Evolutionary conservation across 2,329 filamentous ascomycete genomes (phyloP), one percentile per base, ranked within the genome.

Genomic region (Aspergillus piperis): DNA sequence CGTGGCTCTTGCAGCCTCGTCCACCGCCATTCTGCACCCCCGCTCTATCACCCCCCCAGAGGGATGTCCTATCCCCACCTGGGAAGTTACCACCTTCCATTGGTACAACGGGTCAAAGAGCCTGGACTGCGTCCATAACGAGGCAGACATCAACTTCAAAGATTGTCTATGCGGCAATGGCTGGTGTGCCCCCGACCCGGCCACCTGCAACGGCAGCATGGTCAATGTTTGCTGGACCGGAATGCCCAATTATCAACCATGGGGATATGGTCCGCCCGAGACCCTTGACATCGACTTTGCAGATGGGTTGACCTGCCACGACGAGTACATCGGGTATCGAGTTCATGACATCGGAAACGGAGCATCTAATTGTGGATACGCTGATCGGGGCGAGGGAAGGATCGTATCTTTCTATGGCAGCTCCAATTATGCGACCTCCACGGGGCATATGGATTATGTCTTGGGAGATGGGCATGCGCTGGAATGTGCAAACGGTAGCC

Each of bases 241-340:
- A 8, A 68, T 71, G 70, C 70, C 70, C 2, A 71, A 67, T 57
- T 72, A 72, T 56, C 51, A 70, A n/a, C 70, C 69, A 1, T 71
- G 69, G 70, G 70, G 70, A 0, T 72, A 71, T 47, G 69, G 70
- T 0, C 69, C 69, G 0, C 58, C 62, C 0, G 48, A 71, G 27
- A 71, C 68, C 0, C 66, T 72, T 3, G 60, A 65, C 10, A 71
- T 72, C 51, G 61, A 63, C 6, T 71, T 72, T 32, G 59, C 58
- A 0, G 68, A 71, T 36, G 70, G 70, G 2, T 59, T 70, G 23
- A 27, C 48, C 25, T 72, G 69, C 60, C 64, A 67, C 54, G 70
- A 72, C 30, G 17, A 70, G 51, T 72, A 72, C 50, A 70, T 70
- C 51, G 70, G 69, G 1, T 72, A 70, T 49, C 69, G 70, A 10